A percentile compares a stretch with the other conserved stretches of the same genome.
These are phyloP conservation scores for Krasilnikovozyma curviuscula DNA, from an alignment of 768 basidiomycete species.

Conservation along the genomic window DNA sequence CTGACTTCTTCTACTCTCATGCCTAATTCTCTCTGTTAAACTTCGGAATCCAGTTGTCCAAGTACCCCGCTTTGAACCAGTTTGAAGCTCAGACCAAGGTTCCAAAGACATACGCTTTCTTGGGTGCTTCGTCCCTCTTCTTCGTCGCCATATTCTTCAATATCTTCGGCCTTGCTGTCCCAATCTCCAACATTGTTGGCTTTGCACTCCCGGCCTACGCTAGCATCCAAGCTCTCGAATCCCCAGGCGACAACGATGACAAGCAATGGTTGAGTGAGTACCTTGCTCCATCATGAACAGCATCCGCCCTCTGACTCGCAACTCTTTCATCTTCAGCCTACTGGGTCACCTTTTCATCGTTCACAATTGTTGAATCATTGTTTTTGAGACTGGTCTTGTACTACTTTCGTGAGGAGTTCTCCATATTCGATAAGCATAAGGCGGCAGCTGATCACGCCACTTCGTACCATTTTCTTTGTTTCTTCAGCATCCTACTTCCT, in stretches of 20 bases:
- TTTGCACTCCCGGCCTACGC: conserved; percentile 88
- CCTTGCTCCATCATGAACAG: neutral
- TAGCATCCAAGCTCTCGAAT: conserved; percentile 83
- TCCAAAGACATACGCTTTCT: conserved; percentile 75
- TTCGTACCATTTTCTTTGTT: neutral
- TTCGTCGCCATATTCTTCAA: conserved; percentile 27
- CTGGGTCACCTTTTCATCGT: neutral
- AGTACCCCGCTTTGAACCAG: conserved; percentile 55
- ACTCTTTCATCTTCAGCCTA: neutral
- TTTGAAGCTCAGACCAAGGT: conserved; percentile 79
- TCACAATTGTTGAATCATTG: neutral
- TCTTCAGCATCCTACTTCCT: conserved; percentile 59
- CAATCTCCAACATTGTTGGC: conserved; percentile 83
- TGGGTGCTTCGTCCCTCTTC: conserved; percentile 28
- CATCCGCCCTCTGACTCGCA: neutral
- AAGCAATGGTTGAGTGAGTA: conserved; percentile 8
- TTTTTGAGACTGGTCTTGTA: neutral
- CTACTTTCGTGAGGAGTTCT: neutral
- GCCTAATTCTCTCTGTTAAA: neutral
- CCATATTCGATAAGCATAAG: conserved; percentile 24
- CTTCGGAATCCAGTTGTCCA: conserved; percentile 29
- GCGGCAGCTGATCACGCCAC: conserved; percentile 6
- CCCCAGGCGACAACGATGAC: conserved; percentile 38
- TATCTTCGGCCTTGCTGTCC: conserved; percentile 53
- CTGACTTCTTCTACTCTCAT: neutral